Base-by-base conservation (phyloP, 257 asterid genomes). In the Asclepias syriaca region DNA sequence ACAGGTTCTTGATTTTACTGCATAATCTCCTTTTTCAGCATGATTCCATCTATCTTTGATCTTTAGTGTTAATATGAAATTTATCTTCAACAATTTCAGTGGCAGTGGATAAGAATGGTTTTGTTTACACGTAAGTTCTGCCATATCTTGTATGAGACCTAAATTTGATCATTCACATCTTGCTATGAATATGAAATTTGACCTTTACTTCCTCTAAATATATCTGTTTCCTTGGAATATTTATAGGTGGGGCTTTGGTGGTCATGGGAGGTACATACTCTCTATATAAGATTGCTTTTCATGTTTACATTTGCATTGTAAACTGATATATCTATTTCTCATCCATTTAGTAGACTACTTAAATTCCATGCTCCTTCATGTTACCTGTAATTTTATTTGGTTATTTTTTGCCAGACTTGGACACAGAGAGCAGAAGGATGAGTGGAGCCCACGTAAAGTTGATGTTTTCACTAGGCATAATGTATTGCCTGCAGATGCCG, bases 241-340 rank as follows among this genome's bases (percentile, higher is more conserved):
- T 57, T 76, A 18, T 19, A 95, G 99, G 86, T 95, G 99, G 99
- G 98, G 98, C 78, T 90, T 69, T 82, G 99, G 99, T 80, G 99
- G 99, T 75, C 86, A 95, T 78, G 99, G 99, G 80, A 94, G 99
- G 99, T 94, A 77, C 24, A 73, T 77, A 57, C 74, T 70, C 8
- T 74, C 68, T 46, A 18, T 75, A 49, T 72, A 58, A 32, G 54
- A 21, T 27, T 51, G 29, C 69, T 69, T 37, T 64, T 7, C 68
- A 37, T 0, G 29, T 37, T 11, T 64, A 15, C 8, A 29, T 63
- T 34, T 13, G 16, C 68, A 16, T 61, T 63, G 68, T 6, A 63
- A 34, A 60, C 13, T 50, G 9, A 39, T 22, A 8, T 51, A 16
- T 3, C 3, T 12, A 11, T 4, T 16, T 9, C 16, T 51, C 39